These are phyloP conservation scores for Gynandropsis gynandra DNA, from an alignment of 345 rosid species.

Conservation along the genomic window DNA sequence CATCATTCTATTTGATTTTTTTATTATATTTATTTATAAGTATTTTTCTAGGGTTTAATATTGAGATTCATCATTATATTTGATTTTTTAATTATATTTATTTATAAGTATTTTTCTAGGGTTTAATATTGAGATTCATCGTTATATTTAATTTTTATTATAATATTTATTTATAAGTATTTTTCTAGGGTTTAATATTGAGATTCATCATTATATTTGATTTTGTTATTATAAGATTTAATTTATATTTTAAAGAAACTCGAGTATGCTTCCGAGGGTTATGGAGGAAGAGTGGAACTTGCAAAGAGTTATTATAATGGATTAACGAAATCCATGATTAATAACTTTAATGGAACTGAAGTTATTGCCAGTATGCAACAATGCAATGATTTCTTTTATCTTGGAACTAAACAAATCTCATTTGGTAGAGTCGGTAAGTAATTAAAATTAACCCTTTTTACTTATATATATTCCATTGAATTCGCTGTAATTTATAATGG, in stretches of 20 bases:
- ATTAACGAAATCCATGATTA: constrained; percentile 48
- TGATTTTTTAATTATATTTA: no score
- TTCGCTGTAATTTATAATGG: no score
- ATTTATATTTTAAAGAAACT: constrained; percentile 34
- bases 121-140: no score
- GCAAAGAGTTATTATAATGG: constrained; percentile 63
- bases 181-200: neutral
- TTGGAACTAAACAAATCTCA: constrained; percentile 72
- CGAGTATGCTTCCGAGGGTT: constrained; percentile 62
- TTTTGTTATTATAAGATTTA: neutral
- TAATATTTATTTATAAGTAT: no score
- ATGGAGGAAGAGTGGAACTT: constrained; percentile 80
- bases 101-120: no score
- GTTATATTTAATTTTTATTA: no score
- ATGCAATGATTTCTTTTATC: constrained; percentile 84
- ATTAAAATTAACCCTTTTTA: no score
- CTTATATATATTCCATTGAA: no score
- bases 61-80: no score
- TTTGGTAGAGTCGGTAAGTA: constrained; percentile 79
- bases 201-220: neutral
- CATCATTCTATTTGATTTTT: no score
- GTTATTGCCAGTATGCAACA: constrained; percentile 87
- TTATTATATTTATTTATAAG: no score
- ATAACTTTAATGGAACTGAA: constrained; percentile 72
- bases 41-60: no score